Evolutionary conservation across 140 eudicot genomes (phyloP).

Genomic region (Senecio squalidus): DNA sequence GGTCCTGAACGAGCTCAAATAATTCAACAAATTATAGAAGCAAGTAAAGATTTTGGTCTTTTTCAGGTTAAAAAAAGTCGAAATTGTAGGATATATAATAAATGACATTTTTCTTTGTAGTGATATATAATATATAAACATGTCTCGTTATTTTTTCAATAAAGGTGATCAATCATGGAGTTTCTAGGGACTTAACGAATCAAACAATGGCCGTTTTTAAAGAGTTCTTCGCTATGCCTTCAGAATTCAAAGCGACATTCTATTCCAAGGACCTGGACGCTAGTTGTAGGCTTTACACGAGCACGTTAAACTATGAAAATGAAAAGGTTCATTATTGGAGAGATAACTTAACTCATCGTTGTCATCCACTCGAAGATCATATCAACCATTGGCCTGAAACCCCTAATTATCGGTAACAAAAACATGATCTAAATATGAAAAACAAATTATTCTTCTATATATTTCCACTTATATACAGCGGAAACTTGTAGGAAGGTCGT

Average conservation of each 20-base stretch:
- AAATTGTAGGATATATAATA: background rate
- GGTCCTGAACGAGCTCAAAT: conserved; percentile 13
- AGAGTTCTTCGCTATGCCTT: conserved; percentile 44
- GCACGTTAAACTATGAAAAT: conserved; percentile 42
- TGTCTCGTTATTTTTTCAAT: background rate
- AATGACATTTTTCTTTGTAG: background rate
- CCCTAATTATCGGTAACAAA: conserved; percentile 42
- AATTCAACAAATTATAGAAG: conserved; percentile 36
- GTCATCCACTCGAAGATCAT: conserved; percentile 53
- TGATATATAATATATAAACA: no score
- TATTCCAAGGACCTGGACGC: conserved; percentile 36
- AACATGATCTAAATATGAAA: background rate
- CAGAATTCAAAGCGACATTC: conserved; percentile 34
- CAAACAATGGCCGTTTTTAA: conserved; percentile 30
- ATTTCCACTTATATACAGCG: background rate
- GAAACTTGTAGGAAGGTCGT: conserved; percentile 33
- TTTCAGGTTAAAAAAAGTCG: conserved; percentile 42
- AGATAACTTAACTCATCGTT: conserved; percentile 41
- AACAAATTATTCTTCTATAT: background rate
- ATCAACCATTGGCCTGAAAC: conserved; percentile 41
- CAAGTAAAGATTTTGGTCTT: conserved; percentile 55
- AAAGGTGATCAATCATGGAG: conserved; percentile 62
- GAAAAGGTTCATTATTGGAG: conserved; percentile 60
- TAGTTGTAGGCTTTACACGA: conserved; percentile 45
- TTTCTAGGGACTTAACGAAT: conserved; percentile 33